Base-by-base conservation (phyloP, 1,284 basidiomycete genomes). In the Marasmius sp. region DNA sequence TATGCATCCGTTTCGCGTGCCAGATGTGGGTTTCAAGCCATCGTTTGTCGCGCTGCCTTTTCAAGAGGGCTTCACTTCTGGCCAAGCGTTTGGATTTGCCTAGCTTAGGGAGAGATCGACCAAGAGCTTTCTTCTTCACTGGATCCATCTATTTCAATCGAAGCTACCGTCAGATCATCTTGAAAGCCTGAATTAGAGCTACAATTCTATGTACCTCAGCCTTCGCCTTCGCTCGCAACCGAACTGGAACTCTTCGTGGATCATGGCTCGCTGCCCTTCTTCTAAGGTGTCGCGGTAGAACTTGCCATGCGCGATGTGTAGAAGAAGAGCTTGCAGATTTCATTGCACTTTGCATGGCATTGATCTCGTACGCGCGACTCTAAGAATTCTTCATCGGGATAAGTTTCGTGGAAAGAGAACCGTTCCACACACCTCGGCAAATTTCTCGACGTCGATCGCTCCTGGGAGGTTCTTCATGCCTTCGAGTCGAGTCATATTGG, bases 21-120 rank as follows among this genome's bases (percentile, higher is more conserved):
- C 94, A 97, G 27, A 97, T 74, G 72, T 97, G 95, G 4, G 94
- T 95, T 70, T 95, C 93, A 0, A 98, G 84, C 95, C 95, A 97
- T 9, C 81, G 78, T 73, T 97, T 97, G 66, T 92, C 81, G 33
- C 92, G 73, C 74, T 93, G 91, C 62, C 92, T 82, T 60, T 81
- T 85, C 49, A 85, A 71, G 43, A 92, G 78, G n/a, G 75, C 69
- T 49, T 85, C 80, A 0, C 84, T 87, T 34, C 84, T 78, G 16
- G 72, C 76, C 11, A 83, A 64, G 20, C 74, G 76, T 58, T 83
- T 89, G 8, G 67, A 73, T 69, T 85, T 89, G 3, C 88, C 88
- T 34, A 75, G 79, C 71, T 88, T 87, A 0, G 85, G 79, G 59
- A 79, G 81, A 66, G 72, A 81, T 69, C 77, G 79, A 57, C 77